These are phyloP conservation scores for Chrysosporium queenslandicum DNA, from an alignment of 2,329 filamentous ascomycete genomes.

Conservation along the genomic window DNA sequence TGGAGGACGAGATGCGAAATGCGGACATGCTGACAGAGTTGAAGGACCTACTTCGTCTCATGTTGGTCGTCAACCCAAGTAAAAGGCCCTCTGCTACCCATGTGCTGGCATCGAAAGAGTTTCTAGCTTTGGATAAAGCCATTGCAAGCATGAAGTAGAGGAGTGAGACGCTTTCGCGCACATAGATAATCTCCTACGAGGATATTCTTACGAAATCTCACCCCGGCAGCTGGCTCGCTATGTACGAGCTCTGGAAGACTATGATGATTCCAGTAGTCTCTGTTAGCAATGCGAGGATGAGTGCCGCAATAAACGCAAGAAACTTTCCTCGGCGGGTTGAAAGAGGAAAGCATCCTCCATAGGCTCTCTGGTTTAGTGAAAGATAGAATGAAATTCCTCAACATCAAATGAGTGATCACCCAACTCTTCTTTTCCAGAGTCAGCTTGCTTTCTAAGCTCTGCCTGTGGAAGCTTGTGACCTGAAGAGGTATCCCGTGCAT, in stretches of 20 bases:
- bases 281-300: background rate
- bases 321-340: conserved; percentile 2
- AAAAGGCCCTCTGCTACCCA: conserved; percentile 15
- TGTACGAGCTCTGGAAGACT: conserved; percentile 5
- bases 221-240: conserved; percentile 4
- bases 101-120: conserved; percentile 16
- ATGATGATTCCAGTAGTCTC: background rate
- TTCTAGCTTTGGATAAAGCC: conserved; percentile 15
- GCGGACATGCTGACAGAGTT: conserved; percentile 14
- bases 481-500: too few relatives aligned
- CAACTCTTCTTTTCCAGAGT: too few relatives aligned
- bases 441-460: too few relatives aligned
- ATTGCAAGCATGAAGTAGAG: background rate
- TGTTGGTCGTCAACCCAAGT: conserved; percentile 15
- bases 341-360: conserved; percentile 3
- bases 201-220: conserved; percentile 8
- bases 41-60: conserved; percentile 16
- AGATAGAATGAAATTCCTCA: conserved; percentile 2
- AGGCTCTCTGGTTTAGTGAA: conserved; percentile 6
- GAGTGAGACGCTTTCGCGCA: background rate
- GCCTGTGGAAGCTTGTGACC: too few relatives aligned
- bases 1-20: conserved; percentile 31
- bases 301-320: background rate
- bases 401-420: too few relatives aligned
- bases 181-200: background rate